phyloP scores from a whole-genome alignment of 371 early-diverging fungal genomes.

The Apophysomyces sp. region DNA sequence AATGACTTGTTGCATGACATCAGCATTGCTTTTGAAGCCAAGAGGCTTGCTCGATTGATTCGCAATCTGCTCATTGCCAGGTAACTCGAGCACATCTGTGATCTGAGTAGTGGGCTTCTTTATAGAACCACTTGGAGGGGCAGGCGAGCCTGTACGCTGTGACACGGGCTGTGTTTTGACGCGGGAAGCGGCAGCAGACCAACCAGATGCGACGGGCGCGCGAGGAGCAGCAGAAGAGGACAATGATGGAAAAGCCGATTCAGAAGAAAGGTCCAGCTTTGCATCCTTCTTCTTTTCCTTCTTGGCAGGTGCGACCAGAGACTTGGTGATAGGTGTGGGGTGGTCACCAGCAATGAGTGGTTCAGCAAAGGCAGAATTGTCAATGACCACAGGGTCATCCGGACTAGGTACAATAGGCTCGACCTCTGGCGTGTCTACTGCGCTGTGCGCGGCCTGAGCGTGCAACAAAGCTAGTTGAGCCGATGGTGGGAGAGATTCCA shows the following conservation, averaged over 20 bases:
- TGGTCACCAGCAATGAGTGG: slow-evolving; percentile 49
- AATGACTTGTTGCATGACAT: slow-evolving; percentile 74
- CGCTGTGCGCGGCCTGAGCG: slow-evolving; percentile 31
- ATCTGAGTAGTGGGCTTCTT: slow-evolving; percentile 22
- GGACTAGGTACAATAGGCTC: slow-evolving; percentile 40
- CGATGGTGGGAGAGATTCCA: slow-evolving; percentile 43
- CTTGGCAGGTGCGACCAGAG: slow-evolving; percentile 8
- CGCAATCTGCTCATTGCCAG: slow-evolving; percentile 56
- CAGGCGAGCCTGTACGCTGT: slow-evolving; percentile 12
- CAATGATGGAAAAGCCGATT: slow-evolving; percentile 72
- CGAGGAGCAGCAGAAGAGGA: slow-evolving; percentile 55
- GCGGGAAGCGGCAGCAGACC: slow-evolving; percentile 56
- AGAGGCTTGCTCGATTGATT: slow-evolving; percentile 43
- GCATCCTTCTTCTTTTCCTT: slow-evolving; percentile 29
- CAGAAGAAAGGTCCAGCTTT: slow-evolving; percentile 58
- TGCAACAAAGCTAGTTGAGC: slow-evolving; percentile 48
- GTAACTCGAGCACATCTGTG: slow-evolving; percentile 66
- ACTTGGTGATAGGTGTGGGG: slow-evolving; percentile 42
- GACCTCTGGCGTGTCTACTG: background rate
- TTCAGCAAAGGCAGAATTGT: slow-evolving; percentile 34
- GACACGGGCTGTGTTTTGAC: slow-evolving; percentile 42
- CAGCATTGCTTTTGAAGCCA: slow-evolving; percentile 63
- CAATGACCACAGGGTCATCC: slow-evolving; percentile 45
- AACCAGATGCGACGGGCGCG: slow-evolving; percentile 42
- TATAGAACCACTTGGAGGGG: background rate